Conservation (phyloP, 805 yeast species). For the Nematodospora valgi region DNA sequence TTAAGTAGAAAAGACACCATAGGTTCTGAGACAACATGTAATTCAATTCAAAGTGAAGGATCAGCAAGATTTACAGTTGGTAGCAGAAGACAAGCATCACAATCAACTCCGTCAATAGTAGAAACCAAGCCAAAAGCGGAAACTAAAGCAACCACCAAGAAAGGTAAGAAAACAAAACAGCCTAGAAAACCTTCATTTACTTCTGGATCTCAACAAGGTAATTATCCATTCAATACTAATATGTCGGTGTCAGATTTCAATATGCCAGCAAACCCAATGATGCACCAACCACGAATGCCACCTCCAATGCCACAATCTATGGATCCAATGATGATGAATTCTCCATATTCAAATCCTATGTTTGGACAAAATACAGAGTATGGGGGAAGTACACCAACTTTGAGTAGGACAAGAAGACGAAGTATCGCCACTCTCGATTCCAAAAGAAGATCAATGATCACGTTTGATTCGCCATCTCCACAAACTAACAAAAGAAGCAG, state of each 20-base stretch:
- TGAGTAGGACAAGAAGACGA: slow-evolving; percentile 12
- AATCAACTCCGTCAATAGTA: background rate
- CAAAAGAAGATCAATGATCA: slow-evolving; percentile 14
- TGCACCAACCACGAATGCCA: slow-evolving; percentile 4
- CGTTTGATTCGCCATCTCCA: slow-evolving; percentile 1
- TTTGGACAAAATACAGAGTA: slow-evolving; percentile 17
- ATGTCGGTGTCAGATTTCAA: slow-evolving; percentile 2
- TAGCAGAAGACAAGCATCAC: background rate
- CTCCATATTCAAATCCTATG: slow-evolving; percentile 14
- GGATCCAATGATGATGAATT: slow-evolving; percentile 7
- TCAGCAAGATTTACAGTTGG: slow-evolving; percentile 9
- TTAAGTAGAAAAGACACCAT: slow-evolving; percentile 8
- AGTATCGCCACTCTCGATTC: slow-evolving; percentile 15
- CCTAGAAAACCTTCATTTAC: background rate
- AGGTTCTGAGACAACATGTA: slow-evolving; percentile 14
- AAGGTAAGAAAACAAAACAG: slow-evolving; percentile 2
- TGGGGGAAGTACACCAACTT: slow-evolving; percentile 7
- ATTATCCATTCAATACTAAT: background rate
- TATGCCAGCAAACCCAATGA: slow-evolving; percentile 2
- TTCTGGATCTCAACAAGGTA: too few species aligned
- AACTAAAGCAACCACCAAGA: background rate
- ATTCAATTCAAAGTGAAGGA: slow-evolving; percentile 29
- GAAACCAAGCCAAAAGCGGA: background rate
- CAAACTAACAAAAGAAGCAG: slow-evolving; percentile 7
- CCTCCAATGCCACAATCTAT: slow-evolving; percentile 4